A percentile compares a stretch with the other conserved stretches of the same genome.
These are phyloP conservation scores for Sphagnum contortum DNA, from an alignment of 225 moss, liverwort and hornwort species.

Conservation along the genomic window DNA sequence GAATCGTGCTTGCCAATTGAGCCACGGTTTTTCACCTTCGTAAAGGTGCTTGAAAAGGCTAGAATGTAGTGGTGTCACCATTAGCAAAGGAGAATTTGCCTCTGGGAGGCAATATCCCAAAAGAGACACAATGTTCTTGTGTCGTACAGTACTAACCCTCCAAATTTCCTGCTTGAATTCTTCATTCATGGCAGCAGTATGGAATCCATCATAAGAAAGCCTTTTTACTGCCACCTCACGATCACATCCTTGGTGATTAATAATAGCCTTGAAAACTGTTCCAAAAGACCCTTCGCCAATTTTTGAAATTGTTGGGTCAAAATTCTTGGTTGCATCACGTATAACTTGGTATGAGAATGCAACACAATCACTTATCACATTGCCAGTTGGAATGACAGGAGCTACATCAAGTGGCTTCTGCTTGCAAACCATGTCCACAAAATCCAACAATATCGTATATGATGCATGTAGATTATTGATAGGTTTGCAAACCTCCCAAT, in stretches of 20 bases:
- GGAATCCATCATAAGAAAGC: neutral
- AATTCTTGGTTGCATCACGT: neutral
- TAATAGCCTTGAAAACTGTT: neutral
- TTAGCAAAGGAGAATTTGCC: neutral
- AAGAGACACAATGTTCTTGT: neutral
- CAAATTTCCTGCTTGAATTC: neutral
- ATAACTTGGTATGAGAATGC: neutral
- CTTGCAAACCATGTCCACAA: no score
- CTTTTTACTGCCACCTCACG: constrained; percentile 1
- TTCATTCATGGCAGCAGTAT: neutral
- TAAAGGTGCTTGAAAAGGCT: neutral
- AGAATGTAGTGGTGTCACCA: constrained; percentile 2
- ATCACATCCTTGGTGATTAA: neutral
- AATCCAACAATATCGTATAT: no score
- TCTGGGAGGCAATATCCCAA: neutral
- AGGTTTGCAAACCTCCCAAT: no score
- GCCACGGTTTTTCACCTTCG: neutral
- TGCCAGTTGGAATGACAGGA: neutral
- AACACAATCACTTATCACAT: neutral
- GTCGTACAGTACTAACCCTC: neutral
- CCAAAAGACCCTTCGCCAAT: neutral
- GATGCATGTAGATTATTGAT: no score
- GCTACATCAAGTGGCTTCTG: no score
- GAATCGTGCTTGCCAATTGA: constrained; percentile 5
- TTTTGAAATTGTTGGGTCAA: neutral